These are phyloP conservation scores for Gynandropsis gynandra DNA, from an alignment of 345 rosid genomes.

Conservation along the genomic window DNA sequence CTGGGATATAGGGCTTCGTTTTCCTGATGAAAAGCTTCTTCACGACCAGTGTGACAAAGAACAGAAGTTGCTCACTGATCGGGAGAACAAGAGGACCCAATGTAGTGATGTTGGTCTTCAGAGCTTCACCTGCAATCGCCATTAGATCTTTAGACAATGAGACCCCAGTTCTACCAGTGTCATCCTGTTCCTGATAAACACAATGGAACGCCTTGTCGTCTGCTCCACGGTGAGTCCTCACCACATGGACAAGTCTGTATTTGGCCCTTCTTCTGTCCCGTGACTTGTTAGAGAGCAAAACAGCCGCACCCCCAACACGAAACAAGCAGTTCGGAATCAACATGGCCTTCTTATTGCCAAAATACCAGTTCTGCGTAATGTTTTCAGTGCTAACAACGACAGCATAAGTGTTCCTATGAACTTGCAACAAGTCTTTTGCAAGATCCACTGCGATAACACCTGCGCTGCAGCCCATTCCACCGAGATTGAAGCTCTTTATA, in stretches of 20 bases:
- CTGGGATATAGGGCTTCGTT: conserved; percentile 36
- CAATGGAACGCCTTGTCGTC: conserved; percentile 40
- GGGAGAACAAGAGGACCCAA: conserved; percentile 42
- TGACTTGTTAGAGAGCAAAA: conserved; percentile 35
- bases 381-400: conserved; percentile 43
- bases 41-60: conserved; percentile 29
- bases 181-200: conserved; percentile 38
- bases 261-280: conserved; percentile 29
- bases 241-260: conserved; percentile 37
- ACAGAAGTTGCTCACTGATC: conserved; percentile 36
- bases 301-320: too few species aligned
- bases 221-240: conserved; percentile 41
- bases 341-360: conserved; percentile 41
- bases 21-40: conserved; percentile 34
- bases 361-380: conserved; percentile 42
- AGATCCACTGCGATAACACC: conserved; percentile 42
- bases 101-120: conserved; percentile 40
- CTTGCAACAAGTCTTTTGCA: conserved; percentile 39
- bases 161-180: conserved; percentile 30
- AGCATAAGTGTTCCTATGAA: conserved; percentile 34
- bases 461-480: conserved; percentile 51
- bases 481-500: conserved; percentile 40
- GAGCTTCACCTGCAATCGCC: conserved; percentile 42
- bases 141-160: conserved; percentile 34
- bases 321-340: conserved; percentile 45